phyloP scores from a whole-genome alignment of 495 filamentous ascomycete species.

The Cenococcum geophilum region DNA sequence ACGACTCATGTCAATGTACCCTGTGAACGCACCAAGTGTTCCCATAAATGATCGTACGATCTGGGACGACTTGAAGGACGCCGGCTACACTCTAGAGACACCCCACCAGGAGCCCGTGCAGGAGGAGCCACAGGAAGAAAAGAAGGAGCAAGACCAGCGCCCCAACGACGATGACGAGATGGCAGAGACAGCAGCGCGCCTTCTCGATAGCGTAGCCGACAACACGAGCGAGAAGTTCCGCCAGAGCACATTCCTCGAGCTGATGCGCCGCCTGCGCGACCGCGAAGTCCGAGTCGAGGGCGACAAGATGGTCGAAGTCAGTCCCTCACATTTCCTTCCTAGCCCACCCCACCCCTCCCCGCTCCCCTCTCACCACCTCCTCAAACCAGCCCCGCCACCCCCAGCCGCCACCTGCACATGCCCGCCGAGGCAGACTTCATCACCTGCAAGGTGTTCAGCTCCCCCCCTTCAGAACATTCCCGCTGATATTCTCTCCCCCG shows the following conservation, averaged over 20 bases:
- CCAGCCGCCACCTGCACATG: background rate
- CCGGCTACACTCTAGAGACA: slow-evolving; percentile 12
- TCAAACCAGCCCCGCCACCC: background rate
- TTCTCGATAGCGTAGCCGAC: slow-evolving; percentile 63
- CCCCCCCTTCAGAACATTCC: slow-evolving; percentile 13
- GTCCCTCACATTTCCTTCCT: slow-evolving; percentile 1
- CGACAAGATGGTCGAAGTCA: slow-evolving; percentile 41
- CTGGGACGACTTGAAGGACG: slow-evolving; percentile 18
- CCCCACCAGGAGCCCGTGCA: background rate
- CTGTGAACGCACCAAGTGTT: slow-evolving; percentile 4
- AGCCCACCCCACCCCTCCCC: background rate
- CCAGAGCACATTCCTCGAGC: slow-evolving; percentile 66
- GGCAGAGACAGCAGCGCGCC: slow-evolving; percentile 60
- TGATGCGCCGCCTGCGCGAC: slow-evolving; percentile 57
- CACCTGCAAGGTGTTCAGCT: slow-evolving; percentile 3
- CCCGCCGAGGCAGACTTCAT: background rate
- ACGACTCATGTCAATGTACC: slow-evolving; percentile 26
- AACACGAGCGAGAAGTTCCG: slow-evolving; percentile 68
- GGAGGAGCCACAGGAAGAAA: slow-evolving; percentile 8
- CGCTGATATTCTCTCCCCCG: slow-evolving; percentile 7
- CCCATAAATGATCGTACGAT: slow-evolving; percentile 14
- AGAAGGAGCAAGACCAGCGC: slow-evolving; percentile 27
- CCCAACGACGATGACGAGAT: slow-evolving; percentile 62
- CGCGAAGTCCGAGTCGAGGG: slow-evolving; percentile 39
- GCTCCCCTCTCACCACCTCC: slow-evolving; percentile 9